Conservation (phyloP, 2,329 filamentous ascomycete genomes). For the Emergomyces orientalis region DNA sequence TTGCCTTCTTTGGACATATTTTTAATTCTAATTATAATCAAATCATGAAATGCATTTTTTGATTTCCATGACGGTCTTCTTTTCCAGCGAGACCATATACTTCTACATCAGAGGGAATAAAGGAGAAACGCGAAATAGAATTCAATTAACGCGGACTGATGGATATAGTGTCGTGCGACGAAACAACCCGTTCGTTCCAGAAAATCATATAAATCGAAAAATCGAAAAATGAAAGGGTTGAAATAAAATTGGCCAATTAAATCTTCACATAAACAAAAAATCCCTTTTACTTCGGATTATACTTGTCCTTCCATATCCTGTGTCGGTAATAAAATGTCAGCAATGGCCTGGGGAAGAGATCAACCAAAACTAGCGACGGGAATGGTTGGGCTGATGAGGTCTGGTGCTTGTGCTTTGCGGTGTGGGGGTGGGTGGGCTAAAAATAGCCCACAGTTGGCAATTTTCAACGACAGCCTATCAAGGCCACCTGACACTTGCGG, state of each 20-base stretch:
- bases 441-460: neutral
- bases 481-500: neutral
- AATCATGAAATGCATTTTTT: neutral
- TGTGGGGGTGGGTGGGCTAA: neutral
- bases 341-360: neutral
- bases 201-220: neutral
- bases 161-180: too few relatives aligned
- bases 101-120: neutral
- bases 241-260: neutral
- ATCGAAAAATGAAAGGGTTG: too few relatives aligned
- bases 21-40: conserved; percentile 6
- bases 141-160: neutral
- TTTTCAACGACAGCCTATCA: neutral
- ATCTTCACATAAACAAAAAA: neutral
- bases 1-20: conserved; percentile 6
- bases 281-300: conserved; percentile 45
- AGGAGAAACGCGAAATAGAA: neutral
- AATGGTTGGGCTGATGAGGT: neutral
- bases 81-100: neutral
- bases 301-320: conserved; percentile 99
- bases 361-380: neutral
- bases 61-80: neutral
- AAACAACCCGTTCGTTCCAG: too few relatives aligned
- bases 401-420: neutral
- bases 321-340: neutral